Conservation (phyloP, 805 yeast genomes). For the Yamadazyma insecticola region DNA sequence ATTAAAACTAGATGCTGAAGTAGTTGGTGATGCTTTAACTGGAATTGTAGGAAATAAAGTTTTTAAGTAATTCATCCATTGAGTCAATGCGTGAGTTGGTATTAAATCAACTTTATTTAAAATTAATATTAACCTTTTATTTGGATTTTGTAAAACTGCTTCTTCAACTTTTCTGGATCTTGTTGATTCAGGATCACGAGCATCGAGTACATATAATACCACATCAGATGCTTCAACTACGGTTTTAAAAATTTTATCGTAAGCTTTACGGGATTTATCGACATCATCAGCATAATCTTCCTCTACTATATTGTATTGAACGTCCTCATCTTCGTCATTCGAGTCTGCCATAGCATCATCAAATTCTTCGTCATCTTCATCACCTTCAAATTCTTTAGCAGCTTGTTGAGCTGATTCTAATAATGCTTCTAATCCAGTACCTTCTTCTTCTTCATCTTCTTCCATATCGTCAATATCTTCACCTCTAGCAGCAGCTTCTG, state of each 20-base stretch:
- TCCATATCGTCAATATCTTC: conserved; percentile 33
- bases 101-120: conserved; percentile 90
- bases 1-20: conserved; percentile 66
- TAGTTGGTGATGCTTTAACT: conserved; percentile 72
- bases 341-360: conserved; percentile 30
- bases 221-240: conserved; percentile 94
- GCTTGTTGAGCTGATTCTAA: conserved; percentile 88
- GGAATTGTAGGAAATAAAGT: conserved; percentile 91
- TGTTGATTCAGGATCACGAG: conserved; percentile 95
- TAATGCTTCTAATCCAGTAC: conserved; percentile 71
- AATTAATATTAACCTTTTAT: conserved; percentile 79
- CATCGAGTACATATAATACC: conserved; percentile 88
- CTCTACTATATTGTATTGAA: conserved; percentile 25
- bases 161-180: conserved; percentile 90
- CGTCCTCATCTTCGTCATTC: conserved; percentile 32
- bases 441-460: conserved; percentile 32
- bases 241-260: conserved; percentile 87
- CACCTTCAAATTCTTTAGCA: conserved; percentile 70
- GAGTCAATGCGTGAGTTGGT: conserved; percentile 76
- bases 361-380: conserved; percentile 28
- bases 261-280: conserved; percentile 82
- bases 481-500: conserved; percentile 35
- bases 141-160: conserved; percentile 73
- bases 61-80: conserved; percentile 78
- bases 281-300: conserved; percentile 31